These are phyloP conservation scores for Ophiosphaerella korrae DNA, from an alignment of 2,329 filamentous ascomycete genomes.

Conservation along the genomic window DNA sequence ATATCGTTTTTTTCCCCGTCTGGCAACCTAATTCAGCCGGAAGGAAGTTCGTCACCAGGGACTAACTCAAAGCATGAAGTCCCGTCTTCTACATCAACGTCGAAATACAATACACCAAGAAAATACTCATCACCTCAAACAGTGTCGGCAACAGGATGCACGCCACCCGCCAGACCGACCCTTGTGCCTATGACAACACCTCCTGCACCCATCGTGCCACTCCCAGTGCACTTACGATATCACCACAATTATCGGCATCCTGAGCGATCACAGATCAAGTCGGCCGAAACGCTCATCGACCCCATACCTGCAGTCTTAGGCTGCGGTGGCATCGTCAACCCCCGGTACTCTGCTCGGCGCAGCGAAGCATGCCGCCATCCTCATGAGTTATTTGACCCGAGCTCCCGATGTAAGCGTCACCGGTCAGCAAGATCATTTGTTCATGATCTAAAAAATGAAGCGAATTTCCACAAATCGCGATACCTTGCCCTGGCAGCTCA, in stretches of 20 bases:
- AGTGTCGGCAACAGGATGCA: constrained; percentile 12
- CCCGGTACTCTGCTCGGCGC: constrained; percentile 23
- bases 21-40: constrained; percentile 39
- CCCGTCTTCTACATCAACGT: constrained; percentile 11
- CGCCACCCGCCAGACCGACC: constrained; percentile 20
- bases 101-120: constrained; percentile 13
- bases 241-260: constrained; percentile 25
- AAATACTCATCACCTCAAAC: constrained; percentile 2
- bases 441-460: constrained; percentile 15
- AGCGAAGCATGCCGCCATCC: constrained; percentile 11
- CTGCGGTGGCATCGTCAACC: constrained; percentile 34
- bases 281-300: constrained; percentile 14
- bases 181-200: constrained; percentile 30
- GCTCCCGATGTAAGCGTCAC: constrained; percentile 1
- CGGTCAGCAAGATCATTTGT: constrained; percentile 9
- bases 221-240: constrained; percentile 29
- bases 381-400: constrained; percentile 4
- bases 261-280: constrained; percentile 22
- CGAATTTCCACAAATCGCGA: constrained; percentile 18
- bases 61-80: constrained; percentile 10
- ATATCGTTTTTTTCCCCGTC: constrained; percentile 44
- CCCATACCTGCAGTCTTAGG: constrained; percentile 24
- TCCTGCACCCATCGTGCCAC: constrained; percentile 18
- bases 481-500: constrained; percentile 14
- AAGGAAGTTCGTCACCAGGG: constrained; percentile 19